Conservation (phyloP, 371 early-diverging fungal species). For the Mucor racemosus region DNA sequence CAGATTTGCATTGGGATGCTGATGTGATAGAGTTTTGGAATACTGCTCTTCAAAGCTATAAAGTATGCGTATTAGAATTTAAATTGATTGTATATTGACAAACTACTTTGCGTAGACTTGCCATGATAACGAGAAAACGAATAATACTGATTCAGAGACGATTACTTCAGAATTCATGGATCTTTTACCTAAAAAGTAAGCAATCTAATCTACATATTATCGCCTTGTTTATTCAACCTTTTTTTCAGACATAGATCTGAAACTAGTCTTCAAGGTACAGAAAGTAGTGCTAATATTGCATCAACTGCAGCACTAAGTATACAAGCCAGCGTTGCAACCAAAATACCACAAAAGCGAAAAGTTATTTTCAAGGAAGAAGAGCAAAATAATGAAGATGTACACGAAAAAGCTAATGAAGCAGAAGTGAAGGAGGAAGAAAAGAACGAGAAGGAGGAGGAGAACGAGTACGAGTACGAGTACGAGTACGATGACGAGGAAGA, state of each 20-base stretch:
- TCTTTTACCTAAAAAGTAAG: background rate
- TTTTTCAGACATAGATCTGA: too few relatives aligned
- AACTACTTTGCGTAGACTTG: conserved; percentile 2
- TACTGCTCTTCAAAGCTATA: conserved; percentile 21
- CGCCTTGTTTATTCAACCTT: too few relatives aligned
- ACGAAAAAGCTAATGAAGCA: background rate
- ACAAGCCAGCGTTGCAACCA: background rate
- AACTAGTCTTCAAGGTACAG: too few relatives aligned
- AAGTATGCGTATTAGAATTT: conserved; percentile 3
- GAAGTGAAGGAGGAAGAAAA: conserved; percentile 7
- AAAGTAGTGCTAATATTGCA: too few relatives aligned
- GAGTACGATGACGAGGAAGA: background rate
- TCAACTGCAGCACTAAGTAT: too few relatives aligned
- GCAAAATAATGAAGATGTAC: background rate
- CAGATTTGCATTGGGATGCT: conserved; percentile 13
- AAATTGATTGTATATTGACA: background rate
- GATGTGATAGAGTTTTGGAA: conserved; percentile 29
- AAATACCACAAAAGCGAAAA: background rate
- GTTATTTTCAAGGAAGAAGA: background rate
- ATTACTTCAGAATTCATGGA: conserved; percentile 4
- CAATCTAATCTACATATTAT: too few relatives aligned
- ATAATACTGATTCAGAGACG: background rate
- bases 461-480: background rate
- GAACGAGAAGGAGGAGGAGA: conserved; percentile 2
- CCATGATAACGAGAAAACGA: background rate